phyloP scores from a whole-genome alignment of 208 protist genomes.

The Leishmania mexicana region DNA sequence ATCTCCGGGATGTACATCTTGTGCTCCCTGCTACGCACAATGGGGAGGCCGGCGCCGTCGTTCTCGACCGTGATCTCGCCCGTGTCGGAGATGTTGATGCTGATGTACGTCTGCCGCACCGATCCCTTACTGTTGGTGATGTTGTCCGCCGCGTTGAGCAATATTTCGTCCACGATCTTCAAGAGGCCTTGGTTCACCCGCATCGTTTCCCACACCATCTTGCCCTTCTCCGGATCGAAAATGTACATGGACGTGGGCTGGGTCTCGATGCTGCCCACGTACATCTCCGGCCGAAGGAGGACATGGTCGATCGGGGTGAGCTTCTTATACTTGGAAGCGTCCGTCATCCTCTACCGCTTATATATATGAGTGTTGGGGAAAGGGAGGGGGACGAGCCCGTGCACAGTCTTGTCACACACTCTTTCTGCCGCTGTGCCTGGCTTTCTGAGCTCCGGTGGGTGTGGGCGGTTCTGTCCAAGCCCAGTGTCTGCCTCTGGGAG shows the following conservation, averaged over 20 bases:
- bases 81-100: slow-evolving; percentile 88
- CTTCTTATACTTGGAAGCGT: slow-evolving; percentile 92
- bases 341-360: slow-evolving; percentile 51
- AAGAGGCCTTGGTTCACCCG: slow-evolving; percentile 95
- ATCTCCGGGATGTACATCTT: slow-evolving; percentile 97
- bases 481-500: neutral
- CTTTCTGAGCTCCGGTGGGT: neutral
- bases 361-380: neutral
- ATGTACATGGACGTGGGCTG: slow-evolving; percentile 87
- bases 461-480: neutral
- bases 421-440: neutral
- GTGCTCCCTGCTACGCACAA: slow-evolving; percentile 91
- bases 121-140: slow-evolving; percentile 74
- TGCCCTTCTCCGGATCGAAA: slow-evolving; percentile 81
- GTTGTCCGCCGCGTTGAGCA: slow-evolving; percentile 99
- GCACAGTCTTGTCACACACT: neutral
- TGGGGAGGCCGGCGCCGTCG: slow-evolving; percentile 95
- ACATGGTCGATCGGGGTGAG: slow-evolving; percentile 96
- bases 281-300: slow-evolving; percentile 97
- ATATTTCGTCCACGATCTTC: slow-evolving; percentile 99
- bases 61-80: slow-evolving; percentile 95
- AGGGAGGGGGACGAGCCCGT: neutral
- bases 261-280: slow-evolving; percentile 96
- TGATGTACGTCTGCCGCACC: slow-evolving; percentile 87
- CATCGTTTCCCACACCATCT: slow-evolving; percentile 90